Evolutionary conservation across 257 asterid genomes (phyloP), one percentile per base, ranked within the genome.

Genomic region (Nicotiana tomentosiformis): DNA sequence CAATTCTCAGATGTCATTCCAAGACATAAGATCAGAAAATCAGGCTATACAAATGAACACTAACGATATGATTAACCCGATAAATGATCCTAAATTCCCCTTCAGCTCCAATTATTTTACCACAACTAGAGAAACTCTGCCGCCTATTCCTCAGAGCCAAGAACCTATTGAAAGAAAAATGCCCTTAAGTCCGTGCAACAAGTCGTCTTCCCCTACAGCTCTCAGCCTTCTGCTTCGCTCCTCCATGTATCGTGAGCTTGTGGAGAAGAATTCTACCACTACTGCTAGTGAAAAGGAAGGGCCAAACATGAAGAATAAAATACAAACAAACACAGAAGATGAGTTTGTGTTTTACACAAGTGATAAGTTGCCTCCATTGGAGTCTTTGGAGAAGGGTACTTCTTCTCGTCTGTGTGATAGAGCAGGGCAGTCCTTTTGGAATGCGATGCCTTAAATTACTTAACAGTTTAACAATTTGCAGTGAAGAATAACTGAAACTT

Each of bases 191-290:
- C 93, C 92, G 16, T 69, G 84, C 62, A 87, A 23, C 82, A 90
- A 77, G 68, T 77, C 90, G 3, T 65, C 97, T 0, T 83, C 97
- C 2, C 93, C 97, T 14, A 87, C 97, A 2, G 97, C 97, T 3
- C 87, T 93, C 5, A 84, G 96, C 81, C 94, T 93, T 57, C 90
- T 93, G 10, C 91, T 91, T 20, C 87, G 90, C 3, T 93, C 98
- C 32, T 88, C 98, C 26, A 66, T 93, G 94, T 93, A 91, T 70
- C 90, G 87, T 57, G 89, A 91, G 81, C 92, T 93, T 51, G 89
- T 91, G 16, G 92, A 90, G 66, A 93, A 93, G 90, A 90, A 86
- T 39, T 80, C 89, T 15, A 57, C 23, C 49, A 62, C 72, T 23
- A 72, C 20, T 51, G 64, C 83, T 17, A 80, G 64, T 30, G 85